Evolutionary conservation across 441 rosid species (phyloP).

Genomic region (Erodium texanum): DNA sequence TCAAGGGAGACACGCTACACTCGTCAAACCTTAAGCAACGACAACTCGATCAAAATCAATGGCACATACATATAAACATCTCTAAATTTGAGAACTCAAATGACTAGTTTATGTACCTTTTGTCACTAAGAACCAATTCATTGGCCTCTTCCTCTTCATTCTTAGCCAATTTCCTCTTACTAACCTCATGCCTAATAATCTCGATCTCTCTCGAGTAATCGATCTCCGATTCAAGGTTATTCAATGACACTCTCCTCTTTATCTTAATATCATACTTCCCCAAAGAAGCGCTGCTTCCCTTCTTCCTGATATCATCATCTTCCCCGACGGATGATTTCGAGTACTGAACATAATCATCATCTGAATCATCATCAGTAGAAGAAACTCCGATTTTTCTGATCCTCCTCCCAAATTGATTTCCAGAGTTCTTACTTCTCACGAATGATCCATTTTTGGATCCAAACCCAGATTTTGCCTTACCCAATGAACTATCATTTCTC

Average conservation of each 20-base stretch:
- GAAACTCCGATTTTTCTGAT: slow-evolving; percentile 53
- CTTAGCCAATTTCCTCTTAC: slow-evolving; percentile 33
- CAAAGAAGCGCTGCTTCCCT: slow-evolving; percentile 60
- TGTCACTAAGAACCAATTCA: slow-evolving; percentile 53
- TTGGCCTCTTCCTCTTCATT: slow-evolving; percentile 23
- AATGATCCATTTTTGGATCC: background rate
- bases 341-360: slow-evolving; percentile 25
- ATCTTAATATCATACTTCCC: slow-evolving; percentile 64
- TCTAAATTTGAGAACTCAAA: background rate
- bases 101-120: slow-evolving; percentile 32
- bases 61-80: background rate
- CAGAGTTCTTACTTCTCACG: background rate
- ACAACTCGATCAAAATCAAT: slow-evolving; percentile 1
- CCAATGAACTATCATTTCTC: slow-evolving; percentile 29
- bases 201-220: slow-evolving; percentile 51
- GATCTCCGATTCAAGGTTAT: slow-evolving; percentile 41
- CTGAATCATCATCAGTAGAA: slow-evolving; percentile 60
- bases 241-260: slow-evolving; percentile 54
- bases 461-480: slow-evolving; percentile 14
- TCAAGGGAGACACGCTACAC: slow-evolving; percentile 61
- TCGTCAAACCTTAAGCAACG: slow-evolving; percentile 62
- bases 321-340: slow-evolving; percentile 15
- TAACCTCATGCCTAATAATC: slow-evolving; percentile 49
- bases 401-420: slow-evolving; percentile 21
- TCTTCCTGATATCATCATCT: slow-evolving; percentile 31